These are phyloP conservation scores for Priceomyces haplophilus DNA, from an alignment of 805 yeast genomes.

Conservation along the genomic window DNA sequence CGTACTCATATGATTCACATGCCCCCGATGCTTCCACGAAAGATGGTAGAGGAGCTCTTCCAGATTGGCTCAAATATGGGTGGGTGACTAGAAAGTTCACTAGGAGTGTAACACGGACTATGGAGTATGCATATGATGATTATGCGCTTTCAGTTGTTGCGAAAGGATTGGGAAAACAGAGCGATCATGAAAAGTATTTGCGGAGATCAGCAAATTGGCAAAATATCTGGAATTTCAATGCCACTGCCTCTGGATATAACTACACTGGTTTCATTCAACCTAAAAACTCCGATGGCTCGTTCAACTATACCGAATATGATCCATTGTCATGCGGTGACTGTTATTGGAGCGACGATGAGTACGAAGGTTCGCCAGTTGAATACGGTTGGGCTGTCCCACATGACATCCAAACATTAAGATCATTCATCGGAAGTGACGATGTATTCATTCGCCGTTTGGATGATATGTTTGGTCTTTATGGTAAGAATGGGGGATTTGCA, in stretches of 20 bases:
- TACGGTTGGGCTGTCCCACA: slow-evolving; percentile 37
- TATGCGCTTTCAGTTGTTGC: slow-evolving; percentile 33
- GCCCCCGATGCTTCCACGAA: slow-evolving; percentile 28
- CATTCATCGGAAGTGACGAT: slow-evolving; percentile 24
- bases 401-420: slow-evolving; percentile 26
- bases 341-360: slow-evolving; percentile 32
- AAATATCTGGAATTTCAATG: slow-evolving; percentile 32
- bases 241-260: slow-evolving; percentile 12
- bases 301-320: slow-evolving; percentile 22
- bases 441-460: slow-evolving; percentile 26
- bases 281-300: slow-evolving; percentile 24
- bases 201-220: slow-evolving; percentile 33
- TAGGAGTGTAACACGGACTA: slow-evolving; percentile 32
- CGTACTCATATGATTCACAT: slow-evolving; percentile 21
- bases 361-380: slow-evolving; percentile 32
- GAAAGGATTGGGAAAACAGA: slow-evolving; percentile 20
- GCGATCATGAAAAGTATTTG: slow-evolving; percentile 24
- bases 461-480: slow-evolving; percentile 32
- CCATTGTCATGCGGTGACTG: slow-evolving; percentile 32
- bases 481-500: slow-evolving; percentile 19
- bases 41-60: slow-evolving; percentile 34
- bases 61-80: slow-evolving; percentile 31
- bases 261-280: slow-evolving; percentile 36
- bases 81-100: slow-evolving; percentile 29
- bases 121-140: slow-evolving; percentile 37